Evolutionary conservation across 768 basidiomycete genomes (phyloP).

Genomic region (Phlebiopsis flavidoalba): DNA sequence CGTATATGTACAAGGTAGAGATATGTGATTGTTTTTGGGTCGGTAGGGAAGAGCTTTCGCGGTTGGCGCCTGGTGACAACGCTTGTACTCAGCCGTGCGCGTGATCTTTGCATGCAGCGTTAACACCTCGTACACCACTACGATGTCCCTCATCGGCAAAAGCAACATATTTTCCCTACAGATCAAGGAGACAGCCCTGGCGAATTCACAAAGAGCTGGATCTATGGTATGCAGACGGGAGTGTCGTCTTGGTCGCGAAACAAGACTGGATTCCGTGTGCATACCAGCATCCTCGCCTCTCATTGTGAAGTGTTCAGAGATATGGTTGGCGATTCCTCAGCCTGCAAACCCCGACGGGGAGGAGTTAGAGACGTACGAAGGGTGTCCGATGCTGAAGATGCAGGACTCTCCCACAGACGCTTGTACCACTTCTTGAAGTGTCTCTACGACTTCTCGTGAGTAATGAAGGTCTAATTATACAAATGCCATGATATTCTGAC

Average conservation of each 20-base stretch:
- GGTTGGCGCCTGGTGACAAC: no score
- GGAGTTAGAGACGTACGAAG: constrained; percentile 1
- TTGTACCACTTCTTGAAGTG: constrained; percentile 5
- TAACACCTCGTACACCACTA: background rate
- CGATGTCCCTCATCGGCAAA: background rate
- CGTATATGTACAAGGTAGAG: no score
- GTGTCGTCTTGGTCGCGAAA: constrained; percentile 20
- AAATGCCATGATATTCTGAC: background rate
- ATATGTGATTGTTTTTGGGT: no score
- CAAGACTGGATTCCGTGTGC: constrained; percentile 20
- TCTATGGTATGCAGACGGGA: constrained; percentile 24
- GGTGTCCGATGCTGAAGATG: background rate
- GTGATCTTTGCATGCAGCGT: no score
- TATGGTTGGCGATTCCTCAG: constrained; percentile 17
- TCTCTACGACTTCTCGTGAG: constrained; percentile 4
- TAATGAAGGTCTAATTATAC: background rate
- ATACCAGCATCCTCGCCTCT: constrained; percentile 14
- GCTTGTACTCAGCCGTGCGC: no score
- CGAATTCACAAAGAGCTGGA: constrained; percentile 7
- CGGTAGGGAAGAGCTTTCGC: no score
- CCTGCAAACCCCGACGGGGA: background rate
- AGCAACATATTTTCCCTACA: background rate
- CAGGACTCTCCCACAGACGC: background rate
- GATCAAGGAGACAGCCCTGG: background rate
- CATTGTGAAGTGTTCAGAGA: constrained; percentile 18